Conservation (phyloP, 2,329 filamentous ascomycete genomes). For the Fusarium nelsonii region DNA sequence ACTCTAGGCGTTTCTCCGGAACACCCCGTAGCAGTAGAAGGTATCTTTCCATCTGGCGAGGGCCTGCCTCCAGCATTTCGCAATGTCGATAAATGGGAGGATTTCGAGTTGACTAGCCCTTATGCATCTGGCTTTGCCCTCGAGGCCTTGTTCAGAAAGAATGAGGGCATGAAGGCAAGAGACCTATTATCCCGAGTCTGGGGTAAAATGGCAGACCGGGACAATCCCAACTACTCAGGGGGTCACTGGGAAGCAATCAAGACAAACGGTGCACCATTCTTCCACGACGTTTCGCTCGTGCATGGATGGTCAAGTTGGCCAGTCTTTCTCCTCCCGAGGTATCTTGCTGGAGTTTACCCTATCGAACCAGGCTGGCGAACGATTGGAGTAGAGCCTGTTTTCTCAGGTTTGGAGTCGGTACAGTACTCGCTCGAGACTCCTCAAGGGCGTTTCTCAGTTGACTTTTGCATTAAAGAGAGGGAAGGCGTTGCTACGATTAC, state of each 20-base stretch:
- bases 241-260: conserved; percentile 15
- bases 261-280: not conserved
- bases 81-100: not conserved
- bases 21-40: not conserved
- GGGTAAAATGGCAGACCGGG: not conserved
- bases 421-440: not conserved
- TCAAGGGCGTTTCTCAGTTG: not conserved
- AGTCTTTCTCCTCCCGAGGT: not conserved
- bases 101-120: not conserved
- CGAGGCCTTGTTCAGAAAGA: not conserved
- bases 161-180: not conserved
- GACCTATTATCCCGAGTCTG: not conserved
- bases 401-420: not conserved
- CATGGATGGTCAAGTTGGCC: conserved; percentile 21
- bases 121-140: conserved; percentile 11
- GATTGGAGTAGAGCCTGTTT: conserved; percentile 4
- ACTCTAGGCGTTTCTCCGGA: not conserved
- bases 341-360: conserved; percentile 8
- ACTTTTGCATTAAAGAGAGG: too few species aligned
- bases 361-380: conserved; percentile 1
- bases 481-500: too few species aligned
- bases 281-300: conserved; percentile 2
- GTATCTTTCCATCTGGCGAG: not conserved
- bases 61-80: not conserved
- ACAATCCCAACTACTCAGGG: not conserved